phyloP scores from a whole-genome alignment of 169 alveolate genomes.

The Plasmodium malariae region DNA sequence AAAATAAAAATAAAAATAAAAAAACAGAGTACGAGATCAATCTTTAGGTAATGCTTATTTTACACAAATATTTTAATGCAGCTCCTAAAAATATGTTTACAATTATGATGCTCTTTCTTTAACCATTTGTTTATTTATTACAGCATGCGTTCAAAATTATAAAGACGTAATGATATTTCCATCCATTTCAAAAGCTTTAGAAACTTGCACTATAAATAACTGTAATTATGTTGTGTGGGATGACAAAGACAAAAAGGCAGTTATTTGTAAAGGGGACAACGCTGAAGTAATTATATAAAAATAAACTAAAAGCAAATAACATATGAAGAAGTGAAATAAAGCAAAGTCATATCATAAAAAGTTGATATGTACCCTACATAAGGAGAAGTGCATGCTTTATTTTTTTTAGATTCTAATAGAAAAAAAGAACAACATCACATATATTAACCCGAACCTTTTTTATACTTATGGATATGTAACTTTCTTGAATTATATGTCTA shows the following conservation, averaged over 20 bases:
- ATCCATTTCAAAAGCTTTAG: conserved; percentile 68
- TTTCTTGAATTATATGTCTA: conserved; percentile 74
- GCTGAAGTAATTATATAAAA: conserved; percentile 37
- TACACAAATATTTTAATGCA: background rate
- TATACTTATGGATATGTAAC: conserved; percentile 68
- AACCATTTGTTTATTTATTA: background rate
- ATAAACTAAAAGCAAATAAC: too few species aligned
- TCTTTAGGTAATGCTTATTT: conserved; percentile 37
- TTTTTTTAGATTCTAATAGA: conserved; percentile 26
- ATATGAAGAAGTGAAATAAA: too few species aligned
- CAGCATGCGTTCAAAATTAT: conserved; percentile 56
- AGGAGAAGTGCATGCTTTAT: background rate
- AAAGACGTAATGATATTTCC: conserved; percentile 16
- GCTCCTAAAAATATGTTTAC: too few species aligned
- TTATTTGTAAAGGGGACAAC: conserved; percentile 23
- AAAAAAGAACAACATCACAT: conserved; percentile 37
- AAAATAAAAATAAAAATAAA: background rate
- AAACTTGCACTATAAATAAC: conserved; percentile 38
- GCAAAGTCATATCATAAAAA: too few species aligned
- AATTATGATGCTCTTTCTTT: too few species aligned
- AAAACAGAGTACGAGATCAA: conserved; percentile 50
- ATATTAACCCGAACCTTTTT: conserved; percentile 63
- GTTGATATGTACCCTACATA: too few species aligned
- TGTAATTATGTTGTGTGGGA: conserved; percentile 69
- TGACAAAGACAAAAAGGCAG: conserved; percentile 47